phyloP scores from a whole-genome alignment of 768 basidiomycete genomes.

The Lyophyllum atratum region DNA sequence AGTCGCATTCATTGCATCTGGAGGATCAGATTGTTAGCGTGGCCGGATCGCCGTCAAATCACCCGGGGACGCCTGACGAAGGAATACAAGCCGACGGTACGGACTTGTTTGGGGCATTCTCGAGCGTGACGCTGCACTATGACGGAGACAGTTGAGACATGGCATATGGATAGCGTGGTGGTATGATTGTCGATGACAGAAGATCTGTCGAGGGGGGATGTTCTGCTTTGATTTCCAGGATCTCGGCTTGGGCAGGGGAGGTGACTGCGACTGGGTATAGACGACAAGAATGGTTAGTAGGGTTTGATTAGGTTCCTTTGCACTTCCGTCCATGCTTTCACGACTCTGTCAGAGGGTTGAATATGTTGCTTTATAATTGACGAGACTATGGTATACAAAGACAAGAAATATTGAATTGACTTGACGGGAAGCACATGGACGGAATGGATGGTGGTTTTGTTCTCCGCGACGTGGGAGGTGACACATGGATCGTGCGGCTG shows the following conservation, averaged over 20 bases:
- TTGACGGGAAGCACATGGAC: constrained; percentile 1
- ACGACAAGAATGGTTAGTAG: background rate
- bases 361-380: constrained; percentile 5
- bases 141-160: constrained; percentile 60
- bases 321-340: background rate
- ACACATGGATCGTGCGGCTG: constrained; percentile 17
- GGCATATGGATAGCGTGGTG: constrained; percentile 8
- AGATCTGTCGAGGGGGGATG: constrained; percentile 11
- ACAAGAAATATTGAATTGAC: background rate
- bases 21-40: constrained; percentile 59
- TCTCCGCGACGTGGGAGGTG: constrained; percentile 25
- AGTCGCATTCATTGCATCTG: constrained; percentile 89
- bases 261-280: constrained; percentile 12
- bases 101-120: constrained; percentile 87
- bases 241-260: background rate
- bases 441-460: constrained; percentile 7
- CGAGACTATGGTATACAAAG: background rate
- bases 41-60: constrained; percentile 24
- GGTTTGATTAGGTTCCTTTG: background rate
- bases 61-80: constrained; percentile 41
- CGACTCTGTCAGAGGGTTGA: background rate
- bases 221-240: background rate
- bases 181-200: constrained; percentile 10
- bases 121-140: constrained; percentile 86
- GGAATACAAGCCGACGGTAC: constrained; percentile 37